Conservation (phyloP, 164 flowering plant species). For the Dillenia suffruticosa region DNA sequence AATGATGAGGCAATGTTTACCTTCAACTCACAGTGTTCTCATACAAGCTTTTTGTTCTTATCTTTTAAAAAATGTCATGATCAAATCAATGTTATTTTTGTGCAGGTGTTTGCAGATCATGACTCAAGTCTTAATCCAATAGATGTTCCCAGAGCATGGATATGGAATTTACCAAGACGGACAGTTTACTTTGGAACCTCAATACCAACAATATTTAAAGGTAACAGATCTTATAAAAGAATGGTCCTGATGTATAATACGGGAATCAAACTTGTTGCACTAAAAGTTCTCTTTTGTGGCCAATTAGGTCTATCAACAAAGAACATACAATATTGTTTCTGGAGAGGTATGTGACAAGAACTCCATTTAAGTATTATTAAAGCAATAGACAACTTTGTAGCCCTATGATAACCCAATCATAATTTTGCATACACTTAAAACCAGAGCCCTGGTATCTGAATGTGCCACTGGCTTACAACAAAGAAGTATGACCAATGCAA, state of each 20-base stretch:
- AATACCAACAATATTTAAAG: slow-evolving; percentile 82
- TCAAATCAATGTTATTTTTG: neutral
- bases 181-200: slow-evolving; percentile 94
- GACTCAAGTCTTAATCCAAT: slow-evolving; percentile 82
- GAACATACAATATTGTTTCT: slow-evolving; percentile 52
- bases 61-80: neutral
- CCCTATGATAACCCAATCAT: too few relatives aligned
- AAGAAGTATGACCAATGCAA: too few relatives aligned
- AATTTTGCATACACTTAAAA: too few relatives aligned
- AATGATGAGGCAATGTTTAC: too few relatives aligned
- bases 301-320: slow-evolving; percentile 25
- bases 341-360: slow-evolving; percentile 47
- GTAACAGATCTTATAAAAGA: slow-evolving; percentile 23
- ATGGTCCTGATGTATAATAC: neutral
- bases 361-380: neutral
- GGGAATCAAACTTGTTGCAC: slow-evolving; percentile 4
- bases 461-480: too few relatives aligned
- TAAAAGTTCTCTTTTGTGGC: slow-evolving; percentile 3
- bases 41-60: neutral
- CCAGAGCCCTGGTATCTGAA: too few relatives aligned
- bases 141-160: slow-evolving; percentile 65
- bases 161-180: slow-evolving; percentile 79
- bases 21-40: neutral
- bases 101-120: slow-evolving; percentile 95
- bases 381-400: too few relatives aligned